These are phyloP conservation scores for Rosa rugosa DNA, from an alignment of 306 rosid species.

Conservation along the genomic window DNA sequence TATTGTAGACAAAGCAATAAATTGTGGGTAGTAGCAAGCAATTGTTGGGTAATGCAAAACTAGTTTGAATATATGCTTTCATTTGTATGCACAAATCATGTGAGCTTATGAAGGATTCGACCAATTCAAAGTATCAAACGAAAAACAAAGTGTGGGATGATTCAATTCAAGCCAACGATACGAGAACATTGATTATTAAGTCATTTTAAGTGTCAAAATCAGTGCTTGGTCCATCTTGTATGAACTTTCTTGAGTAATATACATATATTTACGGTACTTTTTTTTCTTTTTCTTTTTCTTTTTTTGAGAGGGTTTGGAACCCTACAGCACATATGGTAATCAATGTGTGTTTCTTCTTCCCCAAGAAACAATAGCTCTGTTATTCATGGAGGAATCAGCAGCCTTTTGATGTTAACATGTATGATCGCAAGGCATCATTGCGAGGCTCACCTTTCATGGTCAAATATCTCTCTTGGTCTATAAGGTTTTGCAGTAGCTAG, in stretches of 20 bases:
- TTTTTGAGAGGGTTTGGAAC: no score
- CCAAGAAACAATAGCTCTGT: neutral
- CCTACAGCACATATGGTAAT: neutral
- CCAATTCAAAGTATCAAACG: neutral
- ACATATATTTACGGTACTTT: no score
- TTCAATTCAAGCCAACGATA: no score
- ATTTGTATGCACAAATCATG: neutral
- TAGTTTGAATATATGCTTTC: neutral
- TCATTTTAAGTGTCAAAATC: no score
- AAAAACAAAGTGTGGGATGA: no score
- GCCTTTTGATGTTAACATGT: conserved; percentile 49
- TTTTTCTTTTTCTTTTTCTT: no score
- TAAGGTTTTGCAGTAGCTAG: conserved; percentile 40
- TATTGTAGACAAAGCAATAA: neutral
- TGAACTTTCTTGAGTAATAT: no score
- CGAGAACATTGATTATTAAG: no score
- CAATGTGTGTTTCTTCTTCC: neutral
- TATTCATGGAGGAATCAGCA: neutral
- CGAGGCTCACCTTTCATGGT: conserved; percentile 30
- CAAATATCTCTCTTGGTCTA: conserved; percentile 41
- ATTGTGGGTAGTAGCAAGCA: neutral
- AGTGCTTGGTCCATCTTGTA: no score
- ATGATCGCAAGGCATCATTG: conserved; percentile 44
- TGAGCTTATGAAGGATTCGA: neutral
- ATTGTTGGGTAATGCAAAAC: neutral